These are phyloP conservation scores for Thelonectria blattea DNA, from an alignment of 2,329 filamentous ascomycete species.

Conservation along the genomic window DNA sequence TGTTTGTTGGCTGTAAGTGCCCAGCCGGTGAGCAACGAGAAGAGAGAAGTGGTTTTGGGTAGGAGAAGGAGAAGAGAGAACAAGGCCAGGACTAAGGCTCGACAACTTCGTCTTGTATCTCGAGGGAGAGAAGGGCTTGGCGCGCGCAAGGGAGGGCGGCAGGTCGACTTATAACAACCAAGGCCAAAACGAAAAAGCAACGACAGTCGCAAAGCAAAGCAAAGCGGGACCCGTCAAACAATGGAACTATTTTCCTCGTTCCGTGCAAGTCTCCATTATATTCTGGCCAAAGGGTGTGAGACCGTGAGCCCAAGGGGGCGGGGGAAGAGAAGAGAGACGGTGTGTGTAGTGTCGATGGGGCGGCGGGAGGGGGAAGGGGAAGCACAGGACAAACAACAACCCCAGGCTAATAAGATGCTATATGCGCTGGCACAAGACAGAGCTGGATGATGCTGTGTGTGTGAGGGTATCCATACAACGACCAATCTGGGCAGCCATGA, in stretches of 20 bases:
- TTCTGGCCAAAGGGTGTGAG: slow-evolving; percentile 16
- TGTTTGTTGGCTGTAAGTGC: slow-evolving; percentile 29
- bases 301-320: slow-evolving; percentile 3
- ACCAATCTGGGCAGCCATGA: slow-evolving; percentile 27
- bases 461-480: slow-evolving; percentile 29
- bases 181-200: slow-evolving; percentile 1
- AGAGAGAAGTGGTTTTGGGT: background rate
- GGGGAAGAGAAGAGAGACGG: slow-evolving; percentile 12
- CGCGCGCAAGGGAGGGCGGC: slow-evolving; percentile 18
- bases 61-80: background rate
- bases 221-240: slow-evolving; percentile 15
- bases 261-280: slow-evolving; percentile 19
- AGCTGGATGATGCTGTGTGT: background rate
- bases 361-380: slow-evolving; percentile 20
- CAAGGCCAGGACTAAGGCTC: background rate
- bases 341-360: slow-evolving; percentile 30
- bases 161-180: slow-evolving; percentile 21
- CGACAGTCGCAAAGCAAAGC: background rate
- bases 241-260: background rate
- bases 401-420: slow-evolving; percentile 29
- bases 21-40: slow-evolving; percentile 28
- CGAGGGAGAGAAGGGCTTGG: background rate
- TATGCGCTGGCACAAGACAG: slow-evolving; percentile 35
- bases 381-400: slow-evolving; percentile 31
- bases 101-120: background rate